phyloP scores from a whole-genome alignment of 805 yeast species.

The Candida rishiriensis region DNA sequence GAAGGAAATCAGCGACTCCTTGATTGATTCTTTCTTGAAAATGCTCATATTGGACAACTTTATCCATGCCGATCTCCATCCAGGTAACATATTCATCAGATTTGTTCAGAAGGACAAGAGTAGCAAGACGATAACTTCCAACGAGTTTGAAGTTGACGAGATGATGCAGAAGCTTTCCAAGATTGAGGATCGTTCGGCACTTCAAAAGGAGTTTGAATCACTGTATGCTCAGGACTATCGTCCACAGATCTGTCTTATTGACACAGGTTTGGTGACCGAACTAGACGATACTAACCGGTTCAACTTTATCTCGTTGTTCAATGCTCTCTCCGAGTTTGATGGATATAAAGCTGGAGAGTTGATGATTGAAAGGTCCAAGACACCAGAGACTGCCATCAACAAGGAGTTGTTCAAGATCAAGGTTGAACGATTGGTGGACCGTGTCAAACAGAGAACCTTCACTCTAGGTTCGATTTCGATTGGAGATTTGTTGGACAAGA shows the following conservation, averaged over 20 bases:
- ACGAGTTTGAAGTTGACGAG: conserved; percentile 44
- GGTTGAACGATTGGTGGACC: conserved; percentile 76
- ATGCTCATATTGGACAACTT: conserved; percentile 93
- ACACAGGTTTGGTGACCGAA: conserved; percentile 92
- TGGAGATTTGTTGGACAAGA: conserved; percentile 84
- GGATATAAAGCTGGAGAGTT: conserved; percentile 93
- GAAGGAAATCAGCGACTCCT: conserved; percentile 69
- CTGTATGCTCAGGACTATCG: conserved; percentile 55
- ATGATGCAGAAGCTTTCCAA: conserved; percentile 38
- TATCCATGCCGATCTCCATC: conserved; percentile 94
- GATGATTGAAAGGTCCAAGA: conserved; percentile 90
- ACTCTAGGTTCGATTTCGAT: conserved; percentile 88
- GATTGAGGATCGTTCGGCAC: conserved; percentile 28
- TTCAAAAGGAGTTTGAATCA: conserved; percentile 39
- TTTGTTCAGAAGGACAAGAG: conserved; percentile 39
- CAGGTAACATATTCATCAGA: conserved; percentile 77
- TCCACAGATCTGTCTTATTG: conserved; percentile 87
- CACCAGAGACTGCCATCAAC: conserved; percentile 88
- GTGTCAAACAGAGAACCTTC: conserved; percentile 83
- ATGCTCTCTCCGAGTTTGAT: conserved; percentile 84
- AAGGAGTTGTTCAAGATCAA: conserved; percentile 82
- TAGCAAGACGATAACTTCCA: conserved; percentile 36
- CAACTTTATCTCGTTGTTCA: conserved; percentile 85
- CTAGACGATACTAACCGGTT: conserved; percentile 69
- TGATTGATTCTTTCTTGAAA: conserved; percentile 85